A percentile compares a stretch with the other conserved stretches of the same genome.
phyloP scores from a whole-genome alignment of 2,329 filamentous ascomycete genomes.

The Biscogniauxia mediterranea region DNA sequence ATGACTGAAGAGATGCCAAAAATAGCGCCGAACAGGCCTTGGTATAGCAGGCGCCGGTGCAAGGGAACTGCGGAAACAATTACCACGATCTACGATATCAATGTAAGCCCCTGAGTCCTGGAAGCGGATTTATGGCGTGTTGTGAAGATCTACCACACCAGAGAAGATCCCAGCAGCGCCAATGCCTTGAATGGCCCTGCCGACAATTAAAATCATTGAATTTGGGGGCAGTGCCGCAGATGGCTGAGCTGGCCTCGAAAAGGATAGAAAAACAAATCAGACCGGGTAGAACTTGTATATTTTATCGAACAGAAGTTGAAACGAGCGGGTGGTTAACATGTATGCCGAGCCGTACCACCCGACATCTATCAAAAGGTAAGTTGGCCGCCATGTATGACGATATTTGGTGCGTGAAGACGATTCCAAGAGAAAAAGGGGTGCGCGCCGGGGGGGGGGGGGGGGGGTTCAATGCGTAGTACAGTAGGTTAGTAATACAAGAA shows the following conservation, averaged over 20 bases:
- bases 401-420: too few species aligned
- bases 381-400: not conserved
- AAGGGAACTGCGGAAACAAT: conserved; percentile 36
- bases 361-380: conserved; percentile 25
- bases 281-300: conserved; percentile 39
- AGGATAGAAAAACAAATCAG: conserved; percentile 32
- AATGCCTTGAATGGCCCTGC: conserved; percentile 40
- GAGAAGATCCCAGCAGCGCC: conserved; percentile 40
- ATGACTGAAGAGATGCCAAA: conserved; percentile 37
- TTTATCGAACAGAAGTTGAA: conserved; percentile 41
- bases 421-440: too few species aligned
- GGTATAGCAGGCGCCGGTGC: conserved; percentile 33
- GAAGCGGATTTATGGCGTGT: not conserved
- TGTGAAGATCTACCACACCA: conserved; percentile 31
- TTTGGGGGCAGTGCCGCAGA: conserved; percentile 41
- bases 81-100: conserved; percentile 26
- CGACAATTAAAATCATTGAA: conserved; percentile 40
- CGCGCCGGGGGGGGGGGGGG: too few species aligned
- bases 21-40: conserved; percentile 36
- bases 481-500: too few species aligned
- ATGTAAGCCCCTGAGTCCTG: not conserved
- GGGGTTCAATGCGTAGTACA: too few species aligned
- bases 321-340: conserved; percentile 36
- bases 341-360: conserved; percentile 42
- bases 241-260: conserved; percentile 39